Base-by-base conservation (phyloP, 768 basidiomycete genomes). In the Mycena indigotica region DNA sequence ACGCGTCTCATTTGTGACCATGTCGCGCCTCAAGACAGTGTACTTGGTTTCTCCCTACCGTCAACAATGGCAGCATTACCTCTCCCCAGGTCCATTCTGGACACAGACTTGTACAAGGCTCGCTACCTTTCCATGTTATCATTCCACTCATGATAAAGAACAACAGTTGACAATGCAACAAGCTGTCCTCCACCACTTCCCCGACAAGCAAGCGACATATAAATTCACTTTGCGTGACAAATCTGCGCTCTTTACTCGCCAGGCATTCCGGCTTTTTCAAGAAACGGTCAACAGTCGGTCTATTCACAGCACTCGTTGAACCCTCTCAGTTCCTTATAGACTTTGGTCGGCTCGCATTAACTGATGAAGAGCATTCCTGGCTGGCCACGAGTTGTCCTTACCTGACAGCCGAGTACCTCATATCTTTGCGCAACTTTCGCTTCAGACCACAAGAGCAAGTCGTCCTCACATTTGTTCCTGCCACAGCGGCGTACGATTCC, bases 21-120 rank as follows among this genome's bases (percentile, higher is more conserved):
- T n/a, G n/a, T n/a, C n/a, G n/a, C 41, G 15, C 41, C 41, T 44
- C 15, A 16, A 8, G 17, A 35, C 8, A 35, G 17, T 35, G 32
- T 35, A 35, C 10, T 35, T 8, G 30, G n/a, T 51, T 40, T 52
- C 57, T 23, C 41, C 41, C 15, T 21, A 44, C 15, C 39, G 44
- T 50, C 19, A 5, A 69, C 59, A 59, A 79, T 79, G 78, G 71
- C 79, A 28, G 52, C 70, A 29, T 62, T 75, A 26, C 68, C 69
- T 5, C 45, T 75, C 17, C 77, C 77, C 30, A 67, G 54, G 53
- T 95, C 93, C 16, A 77, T 98, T 51, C 80, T 98, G 44, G 96
- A 98, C 71, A 95, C 94, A 0, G 96, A 98, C 72, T 74, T 96
- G 28, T 98, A 98, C 84, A 98, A 96, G 83, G 93, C 88, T 52